A percentile compares a stretch with the other conserved stretches of the same genome.
These are phyloP conservation scores for Verticillium dahliae DNA, from an alignment of 2,329 filamentous ascomycete genomes.

Conservation along the genomic window DNA sequence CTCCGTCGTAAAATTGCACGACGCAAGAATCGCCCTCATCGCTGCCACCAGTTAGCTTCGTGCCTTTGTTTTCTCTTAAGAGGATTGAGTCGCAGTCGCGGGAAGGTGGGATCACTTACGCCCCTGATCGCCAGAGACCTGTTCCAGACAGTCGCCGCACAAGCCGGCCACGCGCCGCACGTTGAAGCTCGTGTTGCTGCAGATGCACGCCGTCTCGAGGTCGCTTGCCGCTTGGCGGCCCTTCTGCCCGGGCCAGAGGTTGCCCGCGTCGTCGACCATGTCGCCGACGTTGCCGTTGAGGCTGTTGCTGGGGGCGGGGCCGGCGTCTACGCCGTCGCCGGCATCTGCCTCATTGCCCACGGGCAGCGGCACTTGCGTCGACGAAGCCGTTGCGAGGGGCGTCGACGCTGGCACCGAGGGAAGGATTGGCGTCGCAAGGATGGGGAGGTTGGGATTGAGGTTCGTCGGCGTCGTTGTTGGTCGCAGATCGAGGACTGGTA, in stretches of 20 bases:
- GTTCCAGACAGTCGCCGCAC: constrained; percentile 29
- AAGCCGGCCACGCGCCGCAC: constrained; percentile 28
- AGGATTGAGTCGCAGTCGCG: no score
- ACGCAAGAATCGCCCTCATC: constrained; percentile 26
- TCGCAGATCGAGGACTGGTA: not conserved
- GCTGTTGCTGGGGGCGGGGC: not conserved
- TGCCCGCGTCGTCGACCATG: constrained; percentile 6
- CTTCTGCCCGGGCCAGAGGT: constrained; percentile 8
- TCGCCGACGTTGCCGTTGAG: constrained; percentile 14
- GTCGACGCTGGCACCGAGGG: not conserved
- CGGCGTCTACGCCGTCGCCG: constrained; percentile 1
- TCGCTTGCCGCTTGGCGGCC: constrained; percentile 10
- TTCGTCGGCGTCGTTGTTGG: constrained; percentile 1
- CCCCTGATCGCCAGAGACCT: constrained; percentile 13
- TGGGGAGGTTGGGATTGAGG: not conserved
- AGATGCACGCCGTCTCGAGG: constrained; percentile 28
- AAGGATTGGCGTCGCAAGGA: not conserved
- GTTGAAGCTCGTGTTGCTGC: constrained; percentile 31
- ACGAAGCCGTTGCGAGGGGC: not conserved
- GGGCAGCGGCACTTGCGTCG: not conserved
- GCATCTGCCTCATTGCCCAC: not conserved
- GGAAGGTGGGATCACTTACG: not conserved
- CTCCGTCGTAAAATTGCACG: constrained; percentile 24
- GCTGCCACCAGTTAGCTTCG: constrained; percentile 15
- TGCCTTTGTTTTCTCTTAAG: not conserved